These are phyloP conservation scores for Leishmania aethiopica DNA, from an alignment of 208 protist genomes.

Conservation along the genomic window DNA sequence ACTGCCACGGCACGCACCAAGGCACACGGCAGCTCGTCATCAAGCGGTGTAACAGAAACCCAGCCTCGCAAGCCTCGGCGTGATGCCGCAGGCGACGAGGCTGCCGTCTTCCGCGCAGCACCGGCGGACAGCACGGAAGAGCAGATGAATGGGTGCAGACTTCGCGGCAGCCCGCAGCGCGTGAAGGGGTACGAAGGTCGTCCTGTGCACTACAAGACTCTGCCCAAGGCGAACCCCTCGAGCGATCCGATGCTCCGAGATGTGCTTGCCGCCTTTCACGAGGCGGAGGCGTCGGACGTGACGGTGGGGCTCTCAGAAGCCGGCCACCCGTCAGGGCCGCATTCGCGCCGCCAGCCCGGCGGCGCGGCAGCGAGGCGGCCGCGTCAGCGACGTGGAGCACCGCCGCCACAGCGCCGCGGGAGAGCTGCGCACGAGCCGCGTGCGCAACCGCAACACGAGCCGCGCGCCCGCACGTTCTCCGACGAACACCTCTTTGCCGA, in stretches of 20 bases:
- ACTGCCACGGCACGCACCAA: background rate
- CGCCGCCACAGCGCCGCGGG: background rate
- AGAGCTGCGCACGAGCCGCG: background rate
- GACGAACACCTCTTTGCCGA: conserved; percentile 11
- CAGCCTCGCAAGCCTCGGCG: background rate
- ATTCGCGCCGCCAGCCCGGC: background rate
- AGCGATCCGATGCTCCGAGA: conserved; percentile 31
- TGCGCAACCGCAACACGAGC: background rate
- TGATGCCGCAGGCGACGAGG: background rate
- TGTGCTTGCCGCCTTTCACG: conserved; percentile 17
- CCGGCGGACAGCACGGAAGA: background rate
- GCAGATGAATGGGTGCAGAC: background rate
- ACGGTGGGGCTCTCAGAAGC: background rate
- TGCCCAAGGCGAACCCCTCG: conserved; percentile 12
- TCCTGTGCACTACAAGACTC: conserved; percentile 26
- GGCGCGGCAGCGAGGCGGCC: background rate
- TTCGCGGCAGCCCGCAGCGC: background rate
- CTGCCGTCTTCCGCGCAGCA: background rate
- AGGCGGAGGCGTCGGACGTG: background rate
- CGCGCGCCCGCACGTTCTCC: conserved; percentile 12
- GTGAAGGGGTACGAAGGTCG: conserved; percentile 13
- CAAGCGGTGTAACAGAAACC: background rate
- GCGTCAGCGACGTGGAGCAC: background rate
- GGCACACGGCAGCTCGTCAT: background rate
- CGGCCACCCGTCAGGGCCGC: background rate